A percentile compares a stretch with the other conserved stretches of the same genome.
Conservation (phyloP, 768 basidiomycete genomes). For the Lentinus brumalis region DNA sequence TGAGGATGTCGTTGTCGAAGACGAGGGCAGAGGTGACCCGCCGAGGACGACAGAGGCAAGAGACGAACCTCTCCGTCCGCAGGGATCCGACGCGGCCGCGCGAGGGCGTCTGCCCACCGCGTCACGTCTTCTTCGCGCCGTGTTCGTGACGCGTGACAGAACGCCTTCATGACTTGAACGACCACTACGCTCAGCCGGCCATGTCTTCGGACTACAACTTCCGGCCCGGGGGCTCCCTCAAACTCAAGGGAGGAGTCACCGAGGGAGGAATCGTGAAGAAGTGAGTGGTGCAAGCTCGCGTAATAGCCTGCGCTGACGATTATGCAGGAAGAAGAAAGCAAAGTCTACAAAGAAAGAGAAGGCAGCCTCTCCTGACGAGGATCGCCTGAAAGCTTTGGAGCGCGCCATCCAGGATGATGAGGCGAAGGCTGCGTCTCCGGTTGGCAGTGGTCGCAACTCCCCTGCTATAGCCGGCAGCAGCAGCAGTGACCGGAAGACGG, state of each 20-base stretch:
- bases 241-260: slow-evolving; percentile 79
- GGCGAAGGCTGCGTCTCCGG: slow-evolving; percentile 42
- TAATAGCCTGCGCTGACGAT: slow-evolving; percentile 12
- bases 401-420: slow-evolving; percentile 42
- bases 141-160: slow-evolving; percentile 27
- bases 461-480: slow-evolving; percentile 52
- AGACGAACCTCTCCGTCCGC: neutral
- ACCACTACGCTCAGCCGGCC: slow-evolving; percentile 25
- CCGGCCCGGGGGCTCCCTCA: slow-evolving; percentile 85
- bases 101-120: neutral
- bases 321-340: slow-evolving; percentile 81
- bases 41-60: neutral
- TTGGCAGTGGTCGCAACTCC: slow-evolving; percentile 61
- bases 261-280: slow-evolving; percentile 86
- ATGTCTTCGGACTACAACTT: slow-evolving; percentile 84
- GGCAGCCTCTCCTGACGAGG: slow-evolving; percentile 45
- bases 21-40: neutral
- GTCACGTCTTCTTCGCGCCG: slow-evolving; percentile 19
- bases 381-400: slow-evolving; percentile 53
- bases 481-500: slow-evolving; percentile 65
- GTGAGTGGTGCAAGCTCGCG: slow-evolving; percentile 42
- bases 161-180: slow-evolving; percentile 24
- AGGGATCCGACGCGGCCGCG: neutral
- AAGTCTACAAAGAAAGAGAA: slow-evolving; percentile 52
- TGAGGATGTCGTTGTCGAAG: slow-evolving; percentile 6